Percentiles rank a stretch among this genome's conserved stretches.
These are phyloP conservation scores for Saturnispora diversa DNA, from an alignment of 805 yeast species.

Conservation along the genomic window DNA sequence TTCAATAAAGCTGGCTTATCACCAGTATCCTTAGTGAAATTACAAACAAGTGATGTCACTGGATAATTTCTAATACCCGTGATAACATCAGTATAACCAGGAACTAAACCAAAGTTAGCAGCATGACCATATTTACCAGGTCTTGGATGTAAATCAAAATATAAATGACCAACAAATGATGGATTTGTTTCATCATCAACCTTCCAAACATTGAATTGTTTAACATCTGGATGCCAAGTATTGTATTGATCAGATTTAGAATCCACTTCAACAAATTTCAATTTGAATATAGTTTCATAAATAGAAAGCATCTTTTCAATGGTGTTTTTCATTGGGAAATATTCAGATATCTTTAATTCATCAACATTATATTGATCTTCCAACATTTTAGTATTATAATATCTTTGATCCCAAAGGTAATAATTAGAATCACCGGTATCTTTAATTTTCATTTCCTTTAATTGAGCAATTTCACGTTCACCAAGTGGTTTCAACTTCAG, in stretches of 20 bases:
- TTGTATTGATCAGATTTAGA: constrained; percentile 30
- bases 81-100: constrained; percentile 46
- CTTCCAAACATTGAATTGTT: constrained; percentile 64
- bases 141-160: constrained; percentile 77
- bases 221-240: constrained; percentile 76
- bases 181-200: constrained; percentile 42
- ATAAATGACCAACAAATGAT: constrained; percentile 68
- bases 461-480: constrained; percentile 39
- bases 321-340: constrained; percentile 66
- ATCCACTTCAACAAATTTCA: constrained; percentile 51
- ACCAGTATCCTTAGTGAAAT: constrained; percentile 66
- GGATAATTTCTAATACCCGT: constrained; percentile 49
- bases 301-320: constrained; percentile 60
- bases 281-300: constrained; percentile 60
- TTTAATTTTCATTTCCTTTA: constrained; percentile 44
- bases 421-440: constrained; percentile 34
- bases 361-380: constrained; percentile 68
- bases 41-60: constrained; percentile 73
- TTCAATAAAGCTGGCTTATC: constrained; percentile 67
- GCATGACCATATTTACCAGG: constrained; percentile 86
- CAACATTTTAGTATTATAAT: constrained; percentile 55
- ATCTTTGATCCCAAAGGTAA: constrained; percentile 70
- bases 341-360: constrained; percentile 62
- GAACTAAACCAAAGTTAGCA: constrained; percentile 64
- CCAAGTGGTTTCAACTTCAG: constrained; percentile 55